phyloP scores from a whole-genome alignment of 768 basidiomycete species.

The Phlebiopsis flavidoalba region DNA sequence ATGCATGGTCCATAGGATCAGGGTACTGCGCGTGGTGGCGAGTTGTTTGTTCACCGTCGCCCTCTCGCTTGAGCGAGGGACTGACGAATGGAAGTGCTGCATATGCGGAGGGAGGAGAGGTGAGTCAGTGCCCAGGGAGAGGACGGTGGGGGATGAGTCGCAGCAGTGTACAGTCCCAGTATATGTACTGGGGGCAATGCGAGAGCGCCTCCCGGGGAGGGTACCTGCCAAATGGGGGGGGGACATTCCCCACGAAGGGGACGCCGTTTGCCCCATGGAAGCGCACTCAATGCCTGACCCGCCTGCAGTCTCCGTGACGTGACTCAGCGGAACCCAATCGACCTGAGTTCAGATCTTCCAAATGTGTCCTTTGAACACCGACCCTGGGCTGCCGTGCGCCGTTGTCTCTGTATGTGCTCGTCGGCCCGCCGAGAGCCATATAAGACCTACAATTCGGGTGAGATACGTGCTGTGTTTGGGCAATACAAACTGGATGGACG shows the following conservation, averaged over 20 bases:
- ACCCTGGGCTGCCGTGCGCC: too few species aligned
- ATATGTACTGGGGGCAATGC: conserved; percentile 5
- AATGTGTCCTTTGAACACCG: not conserved
- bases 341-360: not conserved
- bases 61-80: not conserved
- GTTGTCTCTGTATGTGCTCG: not conserved
- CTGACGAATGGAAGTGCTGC: not conserved
- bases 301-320: not conserved
- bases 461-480: not conserved
- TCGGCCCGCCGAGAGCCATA: not conserved
- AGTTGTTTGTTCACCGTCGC: not conserved
- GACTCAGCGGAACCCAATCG: not conserved
- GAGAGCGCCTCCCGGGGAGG: not conserved
- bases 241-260: not conserved
- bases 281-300: not conserved
- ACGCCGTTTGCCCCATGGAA: not conserved
- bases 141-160: not conserved
- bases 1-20: not conserved
- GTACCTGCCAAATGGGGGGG: not conserved
- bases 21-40: not conserved
- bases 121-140: not conserved
- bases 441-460: not conserved
- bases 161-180: not conserved
- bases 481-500: not conserved
- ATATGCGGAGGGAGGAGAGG: not conserved